phyloP scores from a whole-genome alignment of 306 rosid genomes.

The Cucurbita moschata region DNA sequence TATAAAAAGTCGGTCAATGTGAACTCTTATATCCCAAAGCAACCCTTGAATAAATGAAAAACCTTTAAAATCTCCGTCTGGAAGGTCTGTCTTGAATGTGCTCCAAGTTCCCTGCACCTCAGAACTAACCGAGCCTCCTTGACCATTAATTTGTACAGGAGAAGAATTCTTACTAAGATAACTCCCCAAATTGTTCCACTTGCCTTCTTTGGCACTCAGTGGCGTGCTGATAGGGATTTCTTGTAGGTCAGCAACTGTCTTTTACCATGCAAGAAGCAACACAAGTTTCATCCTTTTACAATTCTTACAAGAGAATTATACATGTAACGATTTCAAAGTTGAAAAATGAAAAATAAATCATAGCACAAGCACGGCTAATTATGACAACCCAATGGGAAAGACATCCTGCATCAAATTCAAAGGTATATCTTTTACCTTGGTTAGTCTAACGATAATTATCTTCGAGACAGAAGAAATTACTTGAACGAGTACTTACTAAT shows the following conservation, averaged over 20 bases:
- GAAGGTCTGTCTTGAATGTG: conserved; percentile 39
- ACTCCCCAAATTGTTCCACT: conserved; percentile 16
- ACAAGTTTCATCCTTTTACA: conserved; percentile 23
- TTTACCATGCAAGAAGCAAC: conserved; percentile 33
- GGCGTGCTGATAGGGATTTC: conserved; percentile 29
- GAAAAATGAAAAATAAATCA: not conserved
- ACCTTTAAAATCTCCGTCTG: conserved; percentile 50
- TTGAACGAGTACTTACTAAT: not conserved
- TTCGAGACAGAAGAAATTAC: no score
- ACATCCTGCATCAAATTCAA: not conserved
- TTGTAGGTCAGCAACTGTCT: conserved; percentile 35
- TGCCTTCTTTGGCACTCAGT: conserved; percentile 14
- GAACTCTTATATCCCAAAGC: not conserved
- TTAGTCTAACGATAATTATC: not conserved
- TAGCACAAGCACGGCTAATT: not conserved
- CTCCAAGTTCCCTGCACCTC: conserved; percentile 65
- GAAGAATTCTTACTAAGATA: conserved; percentile 20
- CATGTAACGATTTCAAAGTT: not conserved
- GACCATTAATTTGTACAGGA: conserved; percentile 20
- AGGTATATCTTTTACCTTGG: not conserved
- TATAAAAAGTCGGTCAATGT: conserved; percentile 14
- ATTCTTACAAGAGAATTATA: not conserved
- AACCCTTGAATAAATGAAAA: conserved; percentile 4
- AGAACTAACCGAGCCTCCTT: conserved; percentile 21
- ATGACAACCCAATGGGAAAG: not conserved